These are phyloP conservation scores for Ensete glaucum DNA, from an alignment of 176 grass and related monocot genomes.

Conservation along the genomic window DNA sequence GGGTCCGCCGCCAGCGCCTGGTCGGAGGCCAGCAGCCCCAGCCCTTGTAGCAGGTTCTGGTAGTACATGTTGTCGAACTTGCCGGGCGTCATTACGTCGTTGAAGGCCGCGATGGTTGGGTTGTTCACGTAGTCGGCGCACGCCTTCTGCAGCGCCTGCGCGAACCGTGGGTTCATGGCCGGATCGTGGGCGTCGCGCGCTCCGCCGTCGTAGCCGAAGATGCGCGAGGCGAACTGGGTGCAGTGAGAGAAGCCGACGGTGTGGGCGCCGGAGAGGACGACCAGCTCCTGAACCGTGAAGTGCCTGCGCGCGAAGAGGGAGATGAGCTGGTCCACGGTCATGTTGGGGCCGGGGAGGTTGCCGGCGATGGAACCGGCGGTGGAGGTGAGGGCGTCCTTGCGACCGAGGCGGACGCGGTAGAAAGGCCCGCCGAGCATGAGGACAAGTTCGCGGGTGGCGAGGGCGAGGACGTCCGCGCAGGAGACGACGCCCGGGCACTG, in stretches of 20 bases:
- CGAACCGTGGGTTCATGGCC: neutral
- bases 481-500: neutral
- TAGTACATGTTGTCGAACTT: slow-evolving; percentile 3
- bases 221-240: neutral
- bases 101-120: neutral
- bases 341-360: neutral
- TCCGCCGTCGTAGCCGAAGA: neutral
- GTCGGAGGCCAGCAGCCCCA: neutral
- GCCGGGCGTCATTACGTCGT: neutral
- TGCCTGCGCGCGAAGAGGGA: neutral
- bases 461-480: neutral
- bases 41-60: neutral
- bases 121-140: neutral
- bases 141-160: neutral
- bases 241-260: slow-evolving; percentile 1
- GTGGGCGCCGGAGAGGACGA: neutral
- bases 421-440: neutral
- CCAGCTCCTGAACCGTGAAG: neutral
- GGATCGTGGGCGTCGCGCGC: neutral
- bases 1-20: neutral
- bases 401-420: neutral
- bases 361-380: neutral
- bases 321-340: neutral
- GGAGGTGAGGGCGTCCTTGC: neutral
- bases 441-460: neutral